These are phyloP conservation scores for Debaryomyces robertsiae DNA, from an alignment of 1,139 yeast species.

Conservation along the genomic window DNA sequence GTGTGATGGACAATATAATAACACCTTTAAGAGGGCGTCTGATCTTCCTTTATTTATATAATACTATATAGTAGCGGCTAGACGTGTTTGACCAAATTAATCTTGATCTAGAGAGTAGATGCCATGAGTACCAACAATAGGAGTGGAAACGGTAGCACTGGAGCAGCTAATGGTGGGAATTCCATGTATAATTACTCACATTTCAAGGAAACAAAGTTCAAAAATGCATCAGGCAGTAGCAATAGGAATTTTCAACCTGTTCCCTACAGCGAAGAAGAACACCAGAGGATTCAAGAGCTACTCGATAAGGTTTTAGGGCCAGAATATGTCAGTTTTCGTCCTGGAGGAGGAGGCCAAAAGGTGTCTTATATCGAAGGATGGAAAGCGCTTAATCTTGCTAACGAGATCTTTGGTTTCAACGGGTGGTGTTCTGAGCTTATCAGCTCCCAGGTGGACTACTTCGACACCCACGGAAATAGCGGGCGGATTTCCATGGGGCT, in stretches of 20 bases:
- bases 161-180: neutral
- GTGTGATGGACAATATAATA: slow-evolving; percentile 3
- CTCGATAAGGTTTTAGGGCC: slow-evolving; percentile 79
- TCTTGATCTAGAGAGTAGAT: neutral
- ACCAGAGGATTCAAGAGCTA: slow-evolving; percentile 39
- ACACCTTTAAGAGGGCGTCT: slow-evolving; percentile 9
- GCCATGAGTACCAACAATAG: slow-evolving; percentile 3
- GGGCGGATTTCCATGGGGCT: slow-evolving; percentile 64
- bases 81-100: neutral
- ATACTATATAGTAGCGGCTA: neutral
- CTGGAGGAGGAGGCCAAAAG: slow-evolving; percentile 71
- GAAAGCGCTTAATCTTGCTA: slow-evolving; percentile 77
- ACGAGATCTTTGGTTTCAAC: slow-evolving; percentile 77
- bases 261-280: slow-evolving; percentile 45
- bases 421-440: slow-evolving; percentile 80
- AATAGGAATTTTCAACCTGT: slow-evolving; percentile 12
- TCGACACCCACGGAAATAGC: slow-evolving; percentile 60
- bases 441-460: slow-evolving; percentile 66
- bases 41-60: slow-evolving; percentile 4
- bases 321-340: slow-evolving; percentile 80
- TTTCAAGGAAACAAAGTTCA: slow-evolving; percentile 5
- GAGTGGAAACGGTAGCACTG: neutral
- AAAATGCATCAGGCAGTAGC: slow-evolving; percentile 1
- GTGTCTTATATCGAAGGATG: slow-evolving; percentile 81
- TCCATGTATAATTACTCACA: slow-evolving; percentile 5